Base-by-base conservation (phyloP, 1,139 yeast genomes). In the Magnusiomyces paraingens region DNA sequence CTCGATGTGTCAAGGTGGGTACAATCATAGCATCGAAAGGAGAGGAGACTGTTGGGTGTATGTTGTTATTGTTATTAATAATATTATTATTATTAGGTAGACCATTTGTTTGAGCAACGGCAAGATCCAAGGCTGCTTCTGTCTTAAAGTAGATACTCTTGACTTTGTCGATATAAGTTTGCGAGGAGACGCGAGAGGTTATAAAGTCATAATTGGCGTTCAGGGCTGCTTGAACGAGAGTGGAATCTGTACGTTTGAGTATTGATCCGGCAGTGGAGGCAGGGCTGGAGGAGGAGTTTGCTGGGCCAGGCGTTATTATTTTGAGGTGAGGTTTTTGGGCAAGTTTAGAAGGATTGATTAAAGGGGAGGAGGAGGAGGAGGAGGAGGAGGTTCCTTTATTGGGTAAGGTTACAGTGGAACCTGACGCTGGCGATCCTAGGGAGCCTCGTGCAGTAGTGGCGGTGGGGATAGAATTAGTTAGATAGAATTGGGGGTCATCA, bases 61-160 rank as follows among this genome's bases (percentile, higher is more conserved):
- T 12, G 38, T 14, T 29, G 11, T n/a, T 29, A 21, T 4, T 5
- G 45, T 14, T 4, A 17, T n/a, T 38, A 17, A 4, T 38, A 17
- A 14, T 35, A 14, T 35, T 35, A 14, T 11, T 11, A 35, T 11
- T 1, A 76, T 93, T 55, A 99, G 99, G 2, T 90, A 93, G 64
- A 93, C 98, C 12, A 99, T 93, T 70, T 86, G 96, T 48, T 76
- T 94, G 58, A 99, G 99, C 1, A 93, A 99, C 70, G 93, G 93
- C 68, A 99, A 93, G 66, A 90, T 96, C 51, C 99, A 94, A 70
- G 83, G 71, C 66, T 41, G 40, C 55, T 42, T 62, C 62, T 14
- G 57, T 56, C 35, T 61, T 61, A 39, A 58, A 60, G 52, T 62
- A 66, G 44, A 66, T 53, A 5, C 62, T 55, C 48, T 68, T 67